A percentile compares a stretch with the other conserved stretches of the same genome.
These are phyloP conservation scores for Wickerhamiella kurtzmanii DNA, from an alignment of 805 yeast genomes.

Conservation along the genomic window DNA sequence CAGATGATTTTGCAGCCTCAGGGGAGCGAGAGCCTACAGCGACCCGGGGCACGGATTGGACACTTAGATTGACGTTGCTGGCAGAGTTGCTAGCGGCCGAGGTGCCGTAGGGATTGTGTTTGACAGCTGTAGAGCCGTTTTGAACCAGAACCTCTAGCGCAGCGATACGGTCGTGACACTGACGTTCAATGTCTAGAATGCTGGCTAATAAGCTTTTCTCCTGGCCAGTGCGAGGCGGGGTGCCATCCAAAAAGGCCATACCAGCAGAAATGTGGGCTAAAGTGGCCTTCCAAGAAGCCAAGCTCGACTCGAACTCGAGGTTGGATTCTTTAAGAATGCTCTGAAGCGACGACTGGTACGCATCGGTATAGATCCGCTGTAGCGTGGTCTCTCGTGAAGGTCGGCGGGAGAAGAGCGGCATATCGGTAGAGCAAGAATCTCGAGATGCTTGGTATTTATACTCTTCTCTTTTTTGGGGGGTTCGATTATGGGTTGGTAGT, in stretches of 20 bases:
- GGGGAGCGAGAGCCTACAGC: slow-evolving; percentile 17
- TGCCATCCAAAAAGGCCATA: slow-evolving; percentile 22
- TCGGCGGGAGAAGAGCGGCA: slow-evolving; percentile 16
- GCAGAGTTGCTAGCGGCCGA: slow-evolving; percentile 4
- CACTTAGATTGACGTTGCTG: not conserved
- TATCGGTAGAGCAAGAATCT: not conserved
- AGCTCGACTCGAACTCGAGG: slow-evolving; percentile 25
- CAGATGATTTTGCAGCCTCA: not conserved
- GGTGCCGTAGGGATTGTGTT: slow-evolving; percentile 20
- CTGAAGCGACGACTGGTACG: slow-evolving; percentile 30
- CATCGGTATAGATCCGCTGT: slow-evolving; percentile 29
- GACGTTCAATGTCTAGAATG: slow-evolving; percentile 29
- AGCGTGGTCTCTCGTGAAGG: slow-evolving; percentile 19
- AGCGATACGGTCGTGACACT: slow-evolving; percentile 27
- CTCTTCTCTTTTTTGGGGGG: not conserved
- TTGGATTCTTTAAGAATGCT: slow-evolving; percentile 29
- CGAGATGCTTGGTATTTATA: too few relatives aligned
- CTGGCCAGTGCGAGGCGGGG: slow-evolving; percentile 23
- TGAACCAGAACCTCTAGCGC: slow-evolving; percentile 11
- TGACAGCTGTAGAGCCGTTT: slow-evolving; percentile 7
- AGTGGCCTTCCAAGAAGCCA: slow-evolving; percentile 27
- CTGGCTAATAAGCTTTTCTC: slow-evolving; percentile 26
- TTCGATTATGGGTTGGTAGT: too few relatives aligned
- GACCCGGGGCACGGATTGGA: slow-evolving; percentile 9
- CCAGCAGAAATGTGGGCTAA: slow-evolving; percentile 23